phyloP scores from a whole-genome alignment of 2,329 filamentous ascomycete genomes.

The Verticillium zaregamsianum region DNA sequence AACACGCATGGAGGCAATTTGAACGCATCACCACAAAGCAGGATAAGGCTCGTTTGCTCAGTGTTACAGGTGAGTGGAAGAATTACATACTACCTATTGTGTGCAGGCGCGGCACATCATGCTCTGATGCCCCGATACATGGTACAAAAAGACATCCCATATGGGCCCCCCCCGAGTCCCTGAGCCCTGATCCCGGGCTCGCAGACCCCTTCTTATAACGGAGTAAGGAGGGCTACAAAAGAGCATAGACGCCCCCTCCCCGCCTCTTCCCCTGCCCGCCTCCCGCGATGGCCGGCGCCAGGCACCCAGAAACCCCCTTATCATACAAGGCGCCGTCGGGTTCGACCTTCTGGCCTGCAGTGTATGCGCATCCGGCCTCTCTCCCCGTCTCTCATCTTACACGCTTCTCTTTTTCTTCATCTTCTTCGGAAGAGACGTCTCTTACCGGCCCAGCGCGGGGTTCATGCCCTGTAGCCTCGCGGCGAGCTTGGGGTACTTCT shows the following conservation, averaged over 20 bases:
- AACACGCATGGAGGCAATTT: too few relatives aligned
- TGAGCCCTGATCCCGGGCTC: not conserved
- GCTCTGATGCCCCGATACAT: not conserved
- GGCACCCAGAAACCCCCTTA: not conserved
- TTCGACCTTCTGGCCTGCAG: not conserved
- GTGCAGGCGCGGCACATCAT: not conserved
- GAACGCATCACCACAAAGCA: not conserved
- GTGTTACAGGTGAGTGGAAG: conserved; percentile 3
- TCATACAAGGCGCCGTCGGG: not conserved
- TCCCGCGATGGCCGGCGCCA: not conserved
- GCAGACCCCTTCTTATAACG: not conserved
- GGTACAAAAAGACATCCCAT: not conserved
- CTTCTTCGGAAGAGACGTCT: not conserved
- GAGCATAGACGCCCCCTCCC: not conserved
- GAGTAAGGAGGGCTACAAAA: not conserved
- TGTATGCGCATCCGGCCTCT: not conserved
- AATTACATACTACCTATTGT: conserved; percentile 3
- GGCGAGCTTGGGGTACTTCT: conserved; percentile 79
- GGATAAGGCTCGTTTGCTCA: not conserved
- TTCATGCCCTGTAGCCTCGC: conserved; percentile 61
- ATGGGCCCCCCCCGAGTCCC: not conserved
- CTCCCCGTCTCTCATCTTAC: not conserved
- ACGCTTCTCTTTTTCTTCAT: not conserved
- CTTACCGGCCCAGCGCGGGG: conserved; percentile 19
- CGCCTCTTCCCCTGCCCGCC: not conserved